phyloP scores from a whole-genome alignment of 495 filamentous ascomycete genomes.

The Darksidea phi region DNA sequence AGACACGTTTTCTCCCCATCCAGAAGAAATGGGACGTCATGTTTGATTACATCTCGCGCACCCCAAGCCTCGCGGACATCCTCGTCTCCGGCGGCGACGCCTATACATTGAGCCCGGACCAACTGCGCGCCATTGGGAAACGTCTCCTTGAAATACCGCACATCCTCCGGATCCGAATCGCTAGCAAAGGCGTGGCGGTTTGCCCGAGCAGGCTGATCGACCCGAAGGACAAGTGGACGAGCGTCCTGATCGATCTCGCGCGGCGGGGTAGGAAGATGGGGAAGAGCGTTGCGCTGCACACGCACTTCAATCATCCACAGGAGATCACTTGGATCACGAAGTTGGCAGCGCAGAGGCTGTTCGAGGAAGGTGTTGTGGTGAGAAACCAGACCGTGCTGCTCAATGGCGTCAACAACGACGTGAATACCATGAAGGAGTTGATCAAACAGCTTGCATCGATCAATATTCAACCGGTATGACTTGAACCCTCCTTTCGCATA shows the following conservation, averaged over 20 bases:
- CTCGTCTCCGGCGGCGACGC: slow-evolving; percentile 58
- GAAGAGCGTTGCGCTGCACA: slow-evolving; percentile 57
- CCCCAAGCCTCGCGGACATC: slow-evolving; percentile 51
- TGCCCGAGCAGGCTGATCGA: slow-evolving; percentile 53
- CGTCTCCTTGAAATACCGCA: slow-evolving; percentile 42
- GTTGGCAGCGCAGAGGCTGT: slow-evolving; percentile 50
- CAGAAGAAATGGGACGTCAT: slow-evolving; percentile 48
- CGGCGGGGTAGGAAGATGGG: slow-evolving; percentile 50
- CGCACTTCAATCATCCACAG: slow-evolving; percentile 59
- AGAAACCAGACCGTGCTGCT: slow-evolving; percentile 49
- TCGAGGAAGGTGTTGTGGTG: slow-evolving; percentile 49
- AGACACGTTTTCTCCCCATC: slow-evolving; percentile 47
- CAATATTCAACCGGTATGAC: too few species aligned
- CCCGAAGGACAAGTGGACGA: slow-evolving; percentile 50
- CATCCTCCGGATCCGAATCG: slow-evolving; percentile 52
- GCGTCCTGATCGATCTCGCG: slow-evolving; percentile 49
- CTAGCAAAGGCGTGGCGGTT: slow-evolving; percentile 59
- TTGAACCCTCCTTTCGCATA: too few species aligned
- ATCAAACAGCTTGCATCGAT: too few species aligned
- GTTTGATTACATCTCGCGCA: slow-evolving; percentile 52
- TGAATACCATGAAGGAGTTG: slow-evolving; percentile 40
- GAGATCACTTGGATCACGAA: slow-evolving; percentile 58
- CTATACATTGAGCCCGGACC: slow-evolving; percentile 46
- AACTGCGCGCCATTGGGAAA: slow-evolving; percentile 22
- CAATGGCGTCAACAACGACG: slow-evolving; percentile 54